Percentiles rank a stretch among this genome's conserved stretches.
Evolutionary conservation across 176 grass and related monocot genomes (phyloP).

Genomic region (Bromus sterilis): DNA sequence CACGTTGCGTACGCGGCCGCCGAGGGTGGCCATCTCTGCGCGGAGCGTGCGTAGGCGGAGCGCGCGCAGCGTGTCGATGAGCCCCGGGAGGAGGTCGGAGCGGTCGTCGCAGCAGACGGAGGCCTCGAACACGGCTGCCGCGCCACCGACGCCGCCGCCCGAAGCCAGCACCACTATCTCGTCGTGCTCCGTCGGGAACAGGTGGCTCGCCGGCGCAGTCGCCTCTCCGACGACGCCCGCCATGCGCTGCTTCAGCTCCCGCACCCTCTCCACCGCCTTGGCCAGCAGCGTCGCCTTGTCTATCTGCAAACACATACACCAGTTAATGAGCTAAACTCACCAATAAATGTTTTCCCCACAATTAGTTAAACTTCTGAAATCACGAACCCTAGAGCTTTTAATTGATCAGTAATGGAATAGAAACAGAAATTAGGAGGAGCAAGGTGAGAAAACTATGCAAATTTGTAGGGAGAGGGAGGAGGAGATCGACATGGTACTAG

Average conservation of each 20-base stretch:
- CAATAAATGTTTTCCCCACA: neutral
- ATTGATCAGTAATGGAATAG: neutral
- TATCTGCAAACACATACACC: constrained; percentile 31
- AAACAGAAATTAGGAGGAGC: neutral
- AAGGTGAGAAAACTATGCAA: neutral
- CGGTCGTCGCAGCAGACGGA: constrained; percentile 93
- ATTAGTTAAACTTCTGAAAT: neutral
- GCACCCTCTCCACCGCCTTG: constrained; percentile 83
- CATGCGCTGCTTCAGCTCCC: constrained; percentile 81
- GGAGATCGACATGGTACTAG: neutral
- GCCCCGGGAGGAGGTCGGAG: constrained; percentile 81
- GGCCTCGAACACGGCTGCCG: constrained; percentile 49
- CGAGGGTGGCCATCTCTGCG: constrained; percentile 93
- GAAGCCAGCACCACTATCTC: constrained; percentile 72
- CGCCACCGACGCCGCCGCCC: constrained; percentile 5
- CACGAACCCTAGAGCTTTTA: constrained; percentile 4
- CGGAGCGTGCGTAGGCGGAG: constrained; percentile 72
- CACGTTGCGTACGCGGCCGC: constrained; percentile 85
- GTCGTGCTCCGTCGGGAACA: constrained; percentile 80
- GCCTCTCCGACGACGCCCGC: constrained; percentile 44
- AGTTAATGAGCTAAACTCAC: neutral
- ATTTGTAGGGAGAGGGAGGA: neutral
- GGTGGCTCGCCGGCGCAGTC: constrained; percentile 10
- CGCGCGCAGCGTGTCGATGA: constrained; percentile 74
- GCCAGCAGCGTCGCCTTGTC: constrained; percentile 97